Conservation (phyloP, 2,329 filamentous ascomycete species). For the Xylogone sp. region DNA sequence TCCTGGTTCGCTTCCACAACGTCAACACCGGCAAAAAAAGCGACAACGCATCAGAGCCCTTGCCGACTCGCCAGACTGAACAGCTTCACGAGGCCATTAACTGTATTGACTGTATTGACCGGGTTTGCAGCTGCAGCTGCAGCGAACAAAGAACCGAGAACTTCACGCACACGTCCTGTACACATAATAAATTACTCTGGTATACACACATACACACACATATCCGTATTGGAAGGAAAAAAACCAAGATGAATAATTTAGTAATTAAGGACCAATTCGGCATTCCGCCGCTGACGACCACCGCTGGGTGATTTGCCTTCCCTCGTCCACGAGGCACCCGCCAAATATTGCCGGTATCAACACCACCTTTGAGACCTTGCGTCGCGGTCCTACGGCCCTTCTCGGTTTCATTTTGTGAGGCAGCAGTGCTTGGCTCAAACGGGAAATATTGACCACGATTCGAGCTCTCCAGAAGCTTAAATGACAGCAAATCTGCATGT, state of each 20-base stretch:
- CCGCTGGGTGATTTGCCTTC: neutral
- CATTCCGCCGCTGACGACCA: neutral
- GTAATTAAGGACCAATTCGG: neutral
- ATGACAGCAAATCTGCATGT: slow-evolving; percentile 1
- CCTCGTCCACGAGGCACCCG: neutral
- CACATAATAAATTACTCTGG: too few species aligned
- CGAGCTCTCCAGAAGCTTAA: neutral
- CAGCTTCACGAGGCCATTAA: neutral
- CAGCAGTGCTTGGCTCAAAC: slow-evolving; percentile 12
- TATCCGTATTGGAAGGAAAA: neutral
- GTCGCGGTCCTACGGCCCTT: slow-evolving; percentile 8
- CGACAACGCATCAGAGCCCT: neutral
- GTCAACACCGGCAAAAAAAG: neutral
- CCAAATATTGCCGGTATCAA: neutral
- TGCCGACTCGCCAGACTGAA: neutral
- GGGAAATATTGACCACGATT: neutral
- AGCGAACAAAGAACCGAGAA: too few species aligned
- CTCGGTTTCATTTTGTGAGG: slow-evolving; percentile 12
- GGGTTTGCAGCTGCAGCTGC: neutral
- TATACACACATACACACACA: too few species aligned
- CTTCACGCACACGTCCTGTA: too few species aligned
- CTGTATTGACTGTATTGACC: too few species aligned
- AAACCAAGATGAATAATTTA: neutral
- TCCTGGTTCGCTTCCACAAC: neutral
- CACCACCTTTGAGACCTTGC: neutral